Evolutionary conservation across 2,329 filamentous ascomycete genomes (phyloP), one percentile per base, ranked within the genome.

Genomic region (Metarhizium rileyi): DNA sequence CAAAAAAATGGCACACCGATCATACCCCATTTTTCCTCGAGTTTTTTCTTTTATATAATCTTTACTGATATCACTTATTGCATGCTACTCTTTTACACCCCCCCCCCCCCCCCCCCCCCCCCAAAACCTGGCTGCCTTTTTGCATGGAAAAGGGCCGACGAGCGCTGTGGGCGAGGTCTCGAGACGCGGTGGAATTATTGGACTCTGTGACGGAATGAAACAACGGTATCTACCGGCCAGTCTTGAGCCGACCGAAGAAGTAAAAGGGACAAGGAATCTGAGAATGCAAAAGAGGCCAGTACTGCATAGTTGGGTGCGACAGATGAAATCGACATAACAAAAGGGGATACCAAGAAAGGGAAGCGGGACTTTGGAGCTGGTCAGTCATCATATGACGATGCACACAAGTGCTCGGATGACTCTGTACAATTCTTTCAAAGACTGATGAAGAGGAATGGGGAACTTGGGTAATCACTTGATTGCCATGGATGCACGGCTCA

Each of bases 1-100:
- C 58, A 61, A 68, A 68, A 65, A 68, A 68, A 67, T 52, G 55
- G 63, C 56, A 63, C 57, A 58, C 47, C 59, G 61, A 66, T 66
- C 65, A 67, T 68, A 67, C 66, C 66, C 65, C 50, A 51, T 53
- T 53, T 55, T 56, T 55, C 53, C 52, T 53, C 44, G 47, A 52
- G 44, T 46, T 45, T 48, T 56, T 57, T 59, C 52, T 47, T 56
- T 57, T 54, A 56, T 54, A 51, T 46, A 49, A 56, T 58, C 56
- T 54, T 46, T 59, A 50, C 56, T 51, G 55, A 38, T 53, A 47
- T 57, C 60, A 52, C 25, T 58, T 54, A 58, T 56, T 55, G 53
- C 59, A 61, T 55, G 55, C 52, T 36, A 47, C 52, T 54, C 56
- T 54, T 50, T 53, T 49, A 46, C 55, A 48, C 45, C 30, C 44